A percentile compares a stretch with the other conserved stretches of the same genome.
These are phyloP conservation scores for Telopea speciosissima DNA, from an alignment of 177 flowering plant species.

Conservation along the genomic window DNA sequence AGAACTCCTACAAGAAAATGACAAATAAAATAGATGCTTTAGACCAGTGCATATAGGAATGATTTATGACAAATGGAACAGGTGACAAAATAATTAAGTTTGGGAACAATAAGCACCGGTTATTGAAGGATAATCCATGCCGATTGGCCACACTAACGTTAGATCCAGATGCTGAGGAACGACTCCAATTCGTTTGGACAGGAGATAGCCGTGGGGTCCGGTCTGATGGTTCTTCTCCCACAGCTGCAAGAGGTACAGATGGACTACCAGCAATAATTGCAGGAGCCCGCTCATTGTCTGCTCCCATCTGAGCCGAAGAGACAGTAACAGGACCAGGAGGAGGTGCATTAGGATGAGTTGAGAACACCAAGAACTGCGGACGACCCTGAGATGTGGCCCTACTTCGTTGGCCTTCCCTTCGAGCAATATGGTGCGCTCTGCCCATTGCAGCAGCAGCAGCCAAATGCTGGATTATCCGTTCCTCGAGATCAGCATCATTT, in stretches of 20 bases:
- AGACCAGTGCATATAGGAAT: background rate
- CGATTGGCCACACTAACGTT: slow-evolving; percentile 24
- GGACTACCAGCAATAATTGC: slow-evolving; percentile 20
- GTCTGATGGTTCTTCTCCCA: slow-evolving; percentile 39
- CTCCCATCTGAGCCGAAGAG: slow-evolving; percentile 35
- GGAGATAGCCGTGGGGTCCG: slow-evolving; percentile 20
- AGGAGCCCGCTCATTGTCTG: slow-evolving; percentile 40
- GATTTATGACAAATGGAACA: background rate
- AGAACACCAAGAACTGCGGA: slow-evolving; percentile 56
- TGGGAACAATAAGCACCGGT: slow-evolving; percentile 31
- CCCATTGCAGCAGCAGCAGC: slow-evolving; percentile 94
- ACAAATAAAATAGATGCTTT: background rate
- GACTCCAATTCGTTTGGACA: slow-evolving; percentile 28
- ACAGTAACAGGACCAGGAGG: slow-evolving; percentile 32
- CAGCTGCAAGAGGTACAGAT: slow-evolving; percentile 25
- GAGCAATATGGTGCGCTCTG: slow-evolving; percentile 54
- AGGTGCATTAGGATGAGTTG: slow-evolving; percentile 50
- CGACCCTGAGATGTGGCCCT: slow-evolving; percentile 51
- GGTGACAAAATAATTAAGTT: slow-evolving; percentile 8
- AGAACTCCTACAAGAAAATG: slow-evolving; percentile 31
- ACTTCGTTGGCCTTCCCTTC: slow-evolving; percentile 65
- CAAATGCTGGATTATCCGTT: slow-evolving; percentile 77
- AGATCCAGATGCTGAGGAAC: slow-evolving; percentile 44
- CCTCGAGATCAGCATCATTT: slow-evolving; percentile 62
- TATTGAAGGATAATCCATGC: slow-evolving; percentile 28